A percentile compares a stretch with the other conserved stretches of the same genome.
Conservation (phyloP, 257 asterid genomes). For the Lantana camara region DNA sequence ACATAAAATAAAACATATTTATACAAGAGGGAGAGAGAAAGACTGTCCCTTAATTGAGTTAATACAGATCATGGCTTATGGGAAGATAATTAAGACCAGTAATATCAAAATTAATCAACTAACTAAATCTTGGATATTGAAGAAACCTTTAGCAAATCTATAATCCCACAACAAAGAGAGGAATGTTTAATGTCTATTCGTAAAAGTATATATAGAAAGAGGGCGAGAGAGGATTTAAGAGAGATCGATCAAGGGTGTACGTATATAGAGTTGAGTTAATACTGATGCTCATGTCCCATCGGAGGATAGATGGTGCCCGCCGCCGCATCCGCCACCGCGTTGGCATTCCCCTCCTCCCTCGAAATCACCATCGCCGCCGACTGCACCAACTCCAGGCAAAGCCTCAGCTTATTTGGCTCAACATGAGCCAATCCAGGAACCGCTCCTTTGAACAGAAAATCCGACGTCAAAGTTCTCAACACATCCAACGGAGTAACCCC, state of each 20-base stretch:
- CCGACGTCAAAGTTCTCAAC: conserved; percentile 91
- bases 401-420: conserved; percentile 87
- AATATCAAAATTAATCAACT: conserved; percentile 7
- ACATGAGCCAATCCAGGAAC: conserved; percentile 76
- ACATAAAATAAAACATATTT: no score
- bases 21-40: no score
- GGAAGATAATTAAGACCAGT: not conserved
- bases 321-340: conserved; percentile 31
- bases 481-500: conserved; percentile 84
- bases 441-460: conserved; percentile 84
- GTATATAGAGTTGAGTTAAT: conserved; percentile 7
- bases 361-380: conserved; percentile 95
- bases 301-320: conserved; percentile 67
- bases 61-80: no score
- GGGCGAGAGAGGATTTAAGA: conserved; percentile 1
- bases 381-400: conserved; percentile 87
- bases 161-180: conserved; percentile 20
- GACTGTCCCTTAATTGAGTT: no score
- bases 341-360: conserved; percentile 73
- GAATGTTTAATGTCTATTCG: not conserved
- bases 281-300: conserved; percentile 36
- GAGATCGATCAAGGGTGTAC: no score
- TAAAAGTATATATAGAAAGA: not conserved
- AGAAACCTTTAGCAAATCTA: conserved; percentile 16
- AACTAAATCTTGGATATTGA: conserved; percentile 18